Base-by-base conservation (phyloP, 805 yeast genomes). In the Ogataea siamensis region DNA sequence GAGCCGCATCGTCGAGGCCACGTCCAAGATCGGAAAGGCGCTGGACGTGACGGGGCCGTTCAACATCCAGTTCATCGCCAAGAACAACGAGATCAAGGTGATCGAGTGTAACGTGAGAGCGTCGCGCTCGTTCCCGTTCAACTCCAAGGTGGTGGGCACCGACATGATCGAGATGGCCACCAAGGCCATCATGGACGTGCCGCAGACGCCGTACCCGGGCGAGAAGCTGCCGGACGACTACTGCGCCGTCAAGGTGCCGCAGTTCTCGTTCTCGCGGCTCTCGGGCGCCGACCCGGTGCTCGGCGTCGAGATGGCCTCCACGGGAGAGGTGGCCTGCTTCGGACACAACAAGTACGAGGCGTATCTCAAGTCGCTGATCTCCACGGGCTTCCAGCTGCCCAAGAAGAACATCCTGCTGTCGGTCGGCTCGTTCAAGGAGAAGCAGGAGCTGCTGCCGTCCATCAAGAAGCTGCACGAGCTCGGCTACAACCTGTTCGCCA, bases 71-170 rank as follows among this genome's bases (percentile, higher is more conserved):
- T 86, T 91, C 64, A 93, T 91, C 63, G 96, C 96, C 45, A 86
- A 88, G 70, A 88, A 89, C 65, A 85, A 87, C 54, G 95, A 87
- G 54, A 87, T 91, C 65, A 93, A 93, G 78, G 99, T 91, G 38
- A 91, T 91, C 60, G 99, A 91, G 70, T 91, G 99, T 76, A 91
- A 91, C 60, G 96, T 91, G 42, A 85, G 99, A 70, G 99, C 99
- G 24, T 91, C 98, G n/a, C 85, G 99, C 65, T 91, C 98, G 12
- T 89, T 87, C 87, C 99, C 99, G 67, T 91, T 93, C 69, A 87
- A 89, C 51, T 91, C 98, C 36, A 91, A 91, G 79, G 96, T 88
- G 55, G 88, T 88, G 49, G 97, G 97, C 49, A 88, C 91, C 42
- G 95, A 91, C 64, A 75, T 91, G 70, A 91, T 91, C 67, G 98